phyloP scores from a whole-genome alignment of 2,329 filamentous ascomycete genomes.

The Talaromyces sp. region DNA sequence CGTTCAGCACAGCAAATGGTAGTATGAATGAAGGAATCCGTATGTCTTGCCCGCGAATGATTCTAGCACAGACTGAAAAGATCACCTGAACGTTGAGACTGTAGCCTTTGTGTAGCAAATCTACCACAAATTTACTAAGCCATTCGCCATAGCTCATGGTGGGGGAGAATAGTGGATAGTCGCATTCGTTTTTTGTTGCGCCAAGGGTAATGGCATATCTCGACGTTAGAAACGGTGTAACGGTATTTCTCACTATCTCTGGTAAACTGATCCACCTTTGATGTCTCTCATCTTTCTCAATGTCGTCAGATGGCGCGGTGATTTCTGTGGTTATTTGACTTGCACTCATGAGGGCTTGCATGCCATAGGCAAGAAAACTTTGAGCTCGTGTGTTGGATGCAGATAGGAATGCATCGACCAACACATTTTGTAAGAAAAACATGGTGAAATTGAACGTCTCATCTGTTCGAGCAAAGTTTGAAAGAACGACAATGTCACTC shows the following conservation, averaged over 20 bases:
- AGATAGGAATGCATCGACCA: slow-evolving; percentile 88
- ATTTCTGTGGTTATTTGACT: slow-evolving; percentile 64
- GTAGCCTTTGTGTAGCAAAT: slow-evolving; percentile 73
- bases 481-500: slow-evolving; percentile 75
- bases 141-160: slow-evolving; percentile 69
- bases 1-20: slow-evolving; percentile 79
- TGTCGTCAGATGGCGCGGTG: slow-evolving; percentile 46
- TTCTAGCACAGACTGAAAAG: slow-evolving; percentile 73
- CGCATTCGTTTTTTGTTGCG: slow-evolving; percentile 46
- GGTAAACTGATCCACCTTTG: slow-evolving; percentile 74
- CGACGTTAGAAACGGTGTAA: slow-evolving; percentile 85
- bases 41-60: slow-evolving; percentile 80
- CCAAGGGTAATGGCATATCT: slow-evolving; percentile 69
- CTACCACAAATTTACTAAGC: slow-evolving; percentile 74
- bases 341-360: slow-evolving; percentile 82
- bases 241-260: slow-evolving; percentile 68
- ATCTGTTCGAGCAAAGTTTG: slow-evolving; percentile 72
- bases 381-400: slow-evolving; percentile 82
- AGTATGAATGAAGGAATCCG: slow-evolving; percentile 83
- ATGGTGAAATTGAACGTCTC: slow-evolving; percentile 84
- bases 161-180: slow-evolving; percentile 73
- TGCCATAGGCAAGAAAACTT: slow-evolving; percentile 86
- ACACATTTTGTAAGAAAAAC: slow-evolving; percentile 76
- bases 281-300: slow-evolving; percentile 57
- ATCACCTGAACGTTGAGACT: slow-evolving; percentile 68